A percentile compares a stretch with the other conserved stretches of the same genome.
Conservation (phyloP, 1,139 yeast genomes). For the Spathaspora sp. region DNA sequence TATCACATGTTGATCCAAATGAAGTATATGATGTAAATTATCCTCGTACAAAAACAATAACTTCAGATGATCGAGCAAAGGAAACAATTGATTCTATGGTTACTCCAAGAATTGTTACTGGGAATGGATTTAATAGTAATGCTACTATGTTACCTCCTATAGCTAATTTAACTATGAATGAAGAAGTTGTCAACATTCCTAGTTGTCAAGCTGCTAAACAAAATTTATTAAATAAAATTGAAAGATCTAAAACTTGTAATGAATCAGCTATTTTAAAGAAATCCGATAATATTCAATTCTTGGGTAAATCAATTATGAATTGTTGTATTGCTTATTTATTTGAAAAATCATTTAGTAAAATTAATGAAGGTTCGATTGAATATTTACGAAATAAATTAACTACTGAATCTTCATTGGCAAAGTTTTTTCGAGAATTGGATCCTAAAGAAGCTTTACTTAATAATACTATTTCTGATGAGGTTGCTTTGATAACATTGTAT, state of each 20-base stretch:
- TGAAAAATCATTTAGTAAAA: conserved; percentile 46
- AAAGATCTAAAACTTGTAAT: conserved; percentile 64
- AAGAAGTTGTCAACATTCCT: conserved; percentile 8
- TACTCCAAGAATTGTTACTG: conserved; percentile 27
- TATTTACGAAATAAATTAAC: conserved; percentile 56
- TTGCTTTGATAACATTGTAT: conserved; percentile 52
- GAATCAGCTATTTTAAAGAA: conserved; percentile 46
- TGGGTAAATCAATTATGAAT: conserved; percentile 58
- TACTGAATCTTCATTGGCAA: conserved; percentile 43
- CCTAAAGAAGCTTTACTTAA: conserved; percentile 23
- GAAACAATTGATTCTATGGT: conserved; percentile 40
- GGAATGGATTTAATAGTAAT: not conserved
- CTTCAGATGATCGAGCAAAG: conserved; percentile 37
- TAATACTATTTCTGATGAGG: conserved; percentile 40
- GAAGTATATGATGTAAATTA: conserved; percentile 36
- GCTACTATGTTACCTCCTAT: conserved; percentile 17
- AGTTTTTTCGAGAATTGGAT: conserved; percentile 52
- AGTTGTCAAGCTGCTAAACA: conserved; percentile 20
- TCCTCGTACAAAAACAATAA: conserved; percentile 27
- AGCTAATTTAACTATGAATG: conserved; percentile 9
- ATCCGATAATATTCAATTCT: conserved; percentile 47
- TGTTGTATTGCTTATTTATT: conserved; percentile 60
- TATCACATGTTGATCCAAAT: conserved; percentile 35
- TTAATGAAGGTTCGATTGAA: conserved; percentile 44
- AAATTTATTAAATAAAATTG: conserved; percentile 44